phyloP scores from a whole-genome alignment of 2,329 filamentous ascomycete genomes.

The Fusarium solani-melongenae region DNA sequence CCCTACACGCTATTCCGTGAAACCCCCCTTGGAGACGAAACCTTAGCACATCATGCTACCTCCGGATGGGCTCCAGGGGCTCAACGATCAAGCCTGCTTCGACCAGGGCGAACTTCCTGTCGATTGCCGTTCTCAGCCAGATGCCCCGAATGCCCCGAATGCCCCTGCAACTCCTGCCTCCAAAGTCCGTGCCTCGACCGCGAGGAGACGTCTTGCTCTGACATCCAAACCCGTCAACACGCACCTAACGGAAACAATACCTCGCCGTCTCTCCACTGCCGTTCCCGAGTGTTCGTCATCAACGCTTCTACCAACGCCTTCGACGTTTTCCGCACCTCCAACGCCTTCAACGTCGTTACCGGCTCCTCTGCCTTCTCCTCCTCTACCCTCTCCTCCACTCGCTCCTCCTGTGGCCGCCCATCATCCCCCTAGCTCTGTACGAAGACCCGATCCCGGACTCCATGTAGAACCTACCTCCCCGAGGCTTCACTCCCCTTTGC shows the following conservation, averaged over 20 bases:
- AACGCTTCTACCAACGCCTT: constrained; percentile 18
- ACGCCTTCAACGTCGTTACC: constrained; percentile 3
- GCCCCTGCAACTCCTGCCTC: constrained; percentile 34
- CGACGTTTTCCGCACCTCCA: neutral
- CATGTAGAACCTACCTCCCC: constrained; percentile 44
- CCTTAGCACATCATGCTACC: constrained; percentile 45
- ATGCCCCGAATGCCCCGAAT: constrained; percentile 20
- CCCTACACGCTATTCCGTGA: constrained; percentile 22
- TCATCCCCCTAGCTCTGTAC: constrained; percentile 33
- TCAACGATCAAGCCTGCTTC: constrained; percentile 26
- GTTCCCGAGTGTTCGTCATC: constrained; percentile 29
- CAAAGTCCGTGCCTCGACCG: constrained; percentile 33
- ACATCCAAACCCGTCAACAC: constrained; percentile 32
- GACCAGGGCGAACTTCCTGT: constrained; percentile 34
- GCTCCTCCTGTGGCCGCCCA: constrained; percentile 30
- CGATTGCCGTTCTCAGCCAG: constrained; percentile 39
- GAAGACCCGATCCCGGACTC: constrained; percentile 36
- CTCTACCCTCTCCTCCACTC: constrained; percentile 14
- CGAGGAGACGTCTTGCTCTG: constrained; percentile 27
- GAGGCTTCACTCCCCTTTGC: constrained; percentile 46
- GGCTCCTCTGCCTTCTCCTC: constrained; percentile 4
- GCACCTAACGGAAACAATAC: constrained; percentile 34
- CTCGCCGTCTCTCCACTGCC: constrained; percentile 29
- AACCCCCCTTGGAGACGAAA: constrained; percentile 38
- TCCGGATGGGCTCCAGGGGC: constrained; percentile 38